Conservation (phyloP, 208 protist genomes). For the Trypanosoma scelopori region DNA sequence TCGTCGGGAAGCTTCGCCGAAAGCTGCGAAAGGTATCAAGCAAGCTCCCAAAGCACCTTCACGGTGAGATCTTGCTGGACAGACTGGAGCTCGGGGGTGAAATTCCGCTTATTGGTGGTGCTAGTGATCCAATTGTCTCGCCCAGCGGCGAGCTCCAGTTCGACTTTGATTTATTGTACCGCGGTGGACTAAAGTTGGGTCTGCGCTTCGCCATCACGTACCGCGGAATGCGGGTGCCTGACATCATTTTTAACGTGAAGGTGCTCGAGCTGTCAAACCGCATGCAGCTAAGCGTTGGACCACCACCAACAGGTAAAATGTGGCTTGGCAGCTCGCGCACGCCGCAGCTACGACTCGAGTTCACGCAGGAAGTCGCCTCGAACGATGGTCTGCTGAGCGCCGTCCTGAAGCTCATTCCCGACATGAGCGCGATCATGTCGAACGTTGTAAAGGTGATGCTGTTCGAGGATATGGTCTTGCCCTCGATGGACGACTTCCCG, state of each 20-base stretch:
- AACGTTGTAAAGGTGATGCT: conserved; percentile 68
- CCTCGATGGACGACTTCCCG: conserved; percentile 83
- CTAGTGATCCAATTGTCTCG: conserved; percentile 52
- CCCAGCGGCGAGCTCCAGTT: conserved; percentile 71
- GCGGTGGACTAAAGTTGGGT: conserved; percentile 64
- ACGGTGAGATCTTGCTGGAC: conserved; percentile 70
- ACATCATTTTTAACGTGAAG: conserved; percentile 74
- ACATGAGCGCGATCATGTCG: conserved; percentile 67
- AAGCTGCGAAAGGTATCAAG: conserved; percentile 69
- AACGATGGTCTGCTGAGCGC: conserved; percentile 67
- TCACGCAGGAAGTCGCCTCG: conserved; percentile 77
- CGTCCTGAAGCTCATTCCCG: conserved; percentile 64
- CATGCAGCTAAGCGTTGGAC: conserved; percentile 67
- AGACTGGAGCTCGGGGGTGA: conserved; percentile 69
- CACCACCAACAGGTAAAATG: conserved; percentile 74
- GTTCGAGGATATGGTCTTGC: conserved; percentile 85
- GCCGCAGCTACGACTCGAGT: conserved; percentile 71
- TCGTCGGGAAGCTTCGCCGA: conserved; percentile 58
- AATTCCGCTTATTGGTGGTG: conserved; percentile 70
- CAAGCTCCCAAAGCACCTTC: conserved; percentile 54
- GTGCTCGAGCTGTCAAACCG: conserved; percentile 76
- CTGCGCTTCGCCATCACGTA: conserved; percentile 72
- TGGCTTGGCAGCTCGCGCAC: conserved; percentile 59
- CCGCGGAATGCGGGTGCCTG: conserved; percentile 59
- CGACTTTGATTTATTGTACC: conserved; percentile 86